Evolutionary conservation across 148 eudicot genomes (phyloP), one percentile per base, ranked within the genome.

Genomic region (Camellia lanceoleosa): DNA sequence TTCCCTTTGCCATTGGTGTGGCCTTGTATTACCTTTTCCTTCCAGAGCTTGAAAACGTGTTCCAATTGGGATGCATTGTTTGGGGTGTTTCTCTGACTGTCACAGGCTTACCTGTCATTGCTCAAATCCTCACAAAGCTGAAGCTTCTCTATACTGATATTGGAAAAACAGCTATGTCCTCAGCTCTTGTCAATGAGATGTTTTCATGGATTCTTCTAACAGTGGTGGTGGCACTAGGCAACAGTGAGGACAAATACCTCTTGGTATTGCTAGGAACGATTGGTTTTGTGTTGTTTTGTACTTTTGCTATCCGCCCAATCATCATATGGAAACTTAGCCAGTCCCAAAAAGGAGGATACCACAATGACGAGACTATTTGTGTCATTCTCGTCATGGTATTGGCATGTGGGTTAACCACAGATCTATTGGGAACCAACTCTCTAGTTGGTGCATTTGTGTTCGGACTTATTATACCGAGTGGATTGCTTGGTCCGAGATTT

Each of bases 371-470:
- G 41, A 74, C 79, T 0, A 75, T 79, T 7, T 79, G 85, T 51
- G 3, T 75, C 10, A 69, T 83, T 52, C 79, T 83, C 30, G 62
- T 80, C 1, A 30, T 18, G 0, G 85, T 79, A 68, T 60, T 79
- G 68, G 75, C 61, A 3, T 83, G 85, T 62, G 82, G 85, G 64
- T 16, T 79, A 73, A 43, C 51, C 1, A 79, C 85, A 3, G 85
- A 83, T 75, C 3, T 75, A 5, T 20, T 80, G 2, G 85, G 85
- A 0, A 42, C 69, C 3, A 74, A 7, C 63, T 79, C 85, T n/a
- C 38, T 83, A 14, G 41, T 79, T 0, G 85, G 85, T 19, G 85
- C 82, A 15, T 83, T 79, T 62, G 79, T 80, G 46, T 79, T 83
- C 2, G 85, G 85, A 19, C 66, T 83, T 3, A 51, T 79, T 9